These are phyloP conservation scores for Diphasiastrum complanatum DNA, from an alignment of 83 land plant genomes.

Conservation along the genomic window DNA sequence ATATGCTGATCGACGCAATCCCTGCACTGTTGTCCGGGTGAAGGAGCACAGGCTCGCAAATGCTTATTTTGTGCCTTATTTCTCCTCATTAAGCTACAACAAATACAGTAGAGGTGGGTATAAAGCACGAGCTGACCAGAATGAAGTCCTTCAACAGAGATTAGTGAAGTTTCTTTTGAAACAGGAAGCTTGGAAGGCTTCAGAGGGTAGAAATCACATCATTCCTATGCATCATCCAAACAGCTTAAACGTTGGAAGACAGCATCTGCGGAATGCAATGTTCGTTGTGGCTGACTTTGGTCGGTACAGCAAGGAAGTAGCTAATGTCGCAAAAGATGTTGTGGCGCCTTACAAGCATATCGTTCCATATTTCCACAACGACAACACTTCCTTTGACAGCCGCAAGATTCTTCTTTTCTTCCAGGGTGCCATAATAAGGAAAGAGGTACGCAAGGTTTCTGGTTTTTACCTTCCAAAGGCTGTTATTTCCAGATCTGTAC, in stretches of 20 bases:
- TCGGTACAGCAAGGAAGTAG: slow-evolving; percentile 8
- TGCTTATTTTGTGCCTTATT: slow-evolving; percentile 24
- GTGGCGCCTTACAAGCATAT: slow-evolving; percentile 33
- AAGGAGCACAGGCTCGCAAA: slow-evolving; percentile 8
- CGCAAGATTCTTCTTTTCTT: slow-evolving; percentile 22
- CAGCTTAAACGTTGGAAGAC: slow-evolving; percentile 13
- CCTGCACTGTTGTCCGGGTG: slow-evolving; percentile 27
- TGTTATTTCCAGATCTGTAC: not conserved
- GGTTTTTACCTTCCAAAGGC: not conserved
- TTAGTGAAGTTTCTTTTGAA: slow-evolving; percentile 4
- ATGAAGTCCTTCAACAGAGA: slow-evolving; percentile 14
- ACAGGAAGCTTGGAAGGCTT: slow-evolving; percentile 19
- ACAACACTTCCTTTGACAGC: slow-evolving; percentile 9
- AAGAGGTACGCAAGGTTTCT: slow-evolving; percentile 25
- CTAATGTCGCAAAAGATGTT: slow-evolving; percentile 24
- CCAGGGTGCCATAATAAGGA: slow-evolving; percentile 28
- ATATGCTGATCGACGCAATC: slow-evolving; percentile 5
- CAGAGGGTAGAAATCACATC: slow-evolving; percentile 23
- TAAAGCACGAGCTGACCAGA: not conserved
- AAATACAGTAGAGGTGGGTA: not conserved
- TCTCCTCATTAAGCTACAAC: slow-evolving; percentile 30
- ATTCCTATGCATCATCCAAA: slow-evolving; percentile 30
- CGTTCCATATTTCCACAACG: slow-evolving; percentile 1
- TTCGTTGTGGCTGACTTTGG: slow-evolving; percentile 34
- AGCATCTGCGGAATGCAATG: slow-evolving; percentile 12